Evolutionary conservation across 2,329 filamentous ascomycete species (phyloP).

Genomic region (Cordyceps javanica): DNA sequence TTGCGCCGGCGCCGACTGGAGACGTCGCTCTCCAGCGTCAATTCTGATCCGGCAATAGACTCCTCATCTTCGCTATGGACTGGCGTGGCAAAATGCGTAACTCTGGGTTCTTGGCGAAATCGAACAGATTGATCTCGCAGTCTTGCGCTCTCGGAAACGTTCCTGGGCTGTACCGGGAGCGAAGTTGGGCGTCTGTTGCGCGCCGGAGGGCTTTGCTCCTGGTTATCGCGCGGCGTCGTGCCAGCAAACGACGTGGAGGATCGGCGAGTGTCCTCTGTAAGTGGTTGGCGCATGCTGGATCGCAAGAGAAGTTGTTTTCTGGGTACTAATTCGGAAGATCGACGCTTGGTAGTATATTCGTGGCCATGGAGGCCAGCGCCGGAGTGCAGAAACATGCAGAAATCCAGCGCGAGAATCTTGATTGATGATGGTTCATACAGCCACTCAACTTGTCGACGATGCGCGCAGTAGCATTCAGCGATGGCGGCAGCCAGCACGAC

Average conservation of each 20-base stretch:
- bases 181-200: neutral
- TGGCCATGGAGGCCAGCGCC: constrained; percentile 56
- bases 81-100: constrained; percentile 22
- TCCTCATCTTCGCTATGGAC: constrained; percentile 44
- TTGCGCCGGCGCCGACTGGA: constrained; percentile 32
- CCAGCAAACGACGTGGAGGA: constrained; percentile 1
- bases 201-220: neutral
- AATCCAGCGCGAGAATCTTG: neutral
- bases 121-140: constrained; percentile 39
- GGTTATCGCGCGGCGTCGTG: neutral
- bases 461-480: neutral
- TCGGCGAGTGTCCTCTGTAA: constrained; percentile 22
- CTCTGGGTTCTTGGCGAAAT: constrained; percentile 36
- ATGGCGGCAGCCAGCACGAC: too few species aligned
- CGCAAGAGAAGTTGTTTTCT: constrained; percentile 36
- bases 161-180: constrained; percentile 21
- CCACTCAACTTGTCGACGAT: neutral
- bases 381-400: constrained; percentile 51
- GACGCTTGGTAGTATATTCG: constrained; percentile 43
- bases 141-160: constrained; percentile 33
- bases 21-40: constrained; percentile 31
- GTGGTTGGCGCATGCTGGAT: constrained; percentile 33
- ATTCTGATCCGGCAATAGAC: constrained; percentile 33
- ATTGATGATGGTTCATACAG: neutral
- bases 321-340: constrained; percentile 26